Base-by-base conservation (phyloP, 75 land plant species). In the Picea glauca region DNA sequence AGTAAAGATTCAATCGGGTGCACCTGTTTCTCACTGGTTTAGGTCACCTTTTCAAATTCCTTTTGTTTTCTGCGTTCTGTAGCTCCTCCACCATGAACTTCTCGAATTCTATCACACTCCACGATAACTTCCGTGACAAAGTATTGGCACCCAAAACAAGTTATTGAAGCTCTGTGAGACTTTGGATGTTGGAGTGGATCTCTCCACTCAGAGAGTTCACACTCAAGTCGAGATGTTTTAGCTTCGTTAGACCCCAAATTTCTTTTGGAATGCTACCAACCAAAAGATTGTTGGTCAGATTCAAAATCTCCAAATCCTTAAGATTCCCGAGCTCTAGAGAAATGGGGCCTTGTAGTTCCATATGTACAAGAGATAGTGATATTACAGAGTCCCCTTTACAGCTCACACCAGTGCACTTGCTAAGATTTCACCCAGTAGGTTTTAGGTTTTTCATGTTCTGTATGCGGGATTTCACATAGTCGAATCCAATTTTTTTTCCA, bases 251-350 rank as follows among this genome's bases (percentile, higher is more conserved):
- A 15, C n/a, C 17, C 67, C 87, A 83, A 13, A 85, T 58, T 54
- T 84, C 74, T 1, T 30, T 15, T 21, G 86, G 84, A 38, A 84
- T 72, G 61, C 40, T 31, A 43, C 86, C 86, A 62, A 66, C 38
- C 8, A 82, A 26, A 35, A 60, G 17, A 62, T 83, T 83, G 59
- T 59, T 43, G 73, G 38, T 79, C 5, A 83, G 82, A 64, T 83
- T 67, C 84, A 83, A 77, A 56, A 46, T 17, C 40, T 61, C 54
- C 59, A 83, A 56, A 13, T 18, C 14, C 57, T 26, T 32, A 9
- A 83, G 21, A 26, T 26, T 35, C 21, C 78, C 60, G 40, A 80
- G 58, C 62, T 72, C 75, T 74, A 62, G 32, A 30, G 74, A 58
- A 85, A 85, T 81, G 35, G 38, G 59, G 56, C 85, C 85, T 26